A percentile compares a stretch with the other conserved stretches of the same genome.
Evolutionary conservation across 495 filamentous ascomycete genomes (phyloP).

Genomic region (Hapsidospora chrysogenum): DNA sequence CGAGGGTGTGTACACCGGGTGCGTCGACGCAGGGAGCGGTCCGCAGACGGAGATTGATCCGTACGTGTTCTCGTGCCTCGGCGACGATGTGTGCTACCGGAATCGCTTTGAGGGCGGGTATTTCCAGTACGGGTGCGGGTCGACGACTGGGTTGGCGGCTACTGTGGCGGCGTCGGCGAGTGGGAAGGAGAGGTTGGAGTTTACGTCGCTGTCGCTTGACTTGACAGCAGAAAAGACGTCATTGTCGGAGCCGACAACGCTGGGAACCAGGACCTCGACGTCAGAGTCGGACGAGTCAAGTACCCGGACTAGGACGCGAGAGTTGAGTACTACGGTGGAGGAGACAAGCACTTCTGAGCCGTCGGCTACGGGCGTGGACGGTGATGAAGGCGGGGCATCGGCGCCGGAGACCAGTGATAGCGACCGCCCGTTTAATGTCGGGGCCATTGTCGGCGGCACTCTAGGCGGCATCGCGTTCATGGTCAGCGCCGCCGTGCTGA

Average conservation of each 20-base stretch:
- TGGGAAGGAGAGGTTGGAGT: constrained; percentile 10
- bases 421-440: constrained; percentile 10
- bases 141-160: constrained; percentile 22
- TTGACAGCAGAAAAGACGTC: constrained; percentile 14
- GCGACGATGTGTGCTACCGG: constrained; percentile 22
- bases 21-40: constrained; percentile 26
- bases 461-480: constrained; percentile 20
- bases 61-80: constrained; percentile 28
- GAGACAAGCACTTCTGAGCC: constrained; percentile 1
- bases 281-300: too few relatives aligned
- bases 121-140: constrained; percentile 31
- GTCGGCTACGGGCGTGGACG: constrained; percentile 1
- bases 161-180: constrained; percentile 18
- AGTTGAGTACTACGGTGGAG: not conserved
- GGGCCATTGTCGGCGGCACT: constrained; percentile 27
- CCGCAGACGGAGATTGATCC: constrained; percentile 30
- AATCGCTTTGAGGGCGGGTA: constrained; percentile 31
- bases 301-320: constrained; percentile 3
- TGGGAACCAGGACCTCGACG: constrained; percentile 11
- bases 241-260: constrained; percentile 19
- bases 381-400: constrained; percentile 1
- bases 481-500: constrained; percentile 12
- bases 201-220: constrained; percentile 10
- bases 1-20: constrained; percentile 29
- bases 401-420: constrained; percentile 4